Evolutionary conservation across 176 grass and related monocot genomes (phyloP).

Genomic region (Carex cristatella): DNA sequence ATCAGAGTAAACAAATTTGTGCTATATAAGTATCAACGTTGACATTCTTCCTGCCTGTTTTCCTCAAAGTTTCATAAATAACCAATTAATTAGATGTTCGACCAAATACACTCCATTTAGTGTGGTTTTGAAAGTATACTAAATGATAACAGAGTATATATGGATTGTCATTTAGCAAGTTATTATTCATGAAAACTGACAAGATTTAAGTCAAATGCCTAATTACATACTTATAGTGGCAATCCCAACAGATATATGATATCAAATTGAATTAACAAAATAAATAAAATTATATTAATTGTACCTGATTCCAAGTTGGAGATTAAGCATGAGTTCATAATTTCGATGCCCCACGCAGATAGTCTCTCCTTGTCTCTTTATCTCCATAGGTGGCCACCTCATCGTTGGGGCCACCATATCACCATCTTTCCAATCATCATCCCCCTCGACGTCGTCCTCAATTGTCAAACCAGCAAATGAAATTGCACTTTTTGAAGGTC

Average conservation of each 20-base stretch:
- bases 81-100: neutral
- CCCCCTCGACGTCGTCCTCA: slow-evolving; percentile 22
- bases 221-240: too few relatives aligned
- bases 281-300: too few relatives aligned
- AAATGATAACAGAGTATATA: neutral
- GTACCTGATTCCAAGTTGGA: slow-evolving; percentile 96
- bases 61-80: neutral
- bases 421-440: slow-evolving; percentile 8
- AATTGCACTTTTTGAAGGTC: slow-evolving; percentile 20
- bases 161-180: neutral
- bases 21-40: neutral
- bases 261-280: too few relatives aligned
- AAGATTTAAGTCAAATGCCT: neutral
- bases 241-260: too few relatives aligned
- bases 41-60: neutral
- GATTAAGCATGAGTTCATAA: slow-evolving; percentile 94
- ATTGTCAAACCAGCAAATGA: slow-evolving; percentile 8
- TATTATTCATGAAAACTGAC: neutral
- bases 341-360: slow-evolving; percentile 86
- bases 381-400: slow-evolving; percentile 43
- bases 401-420: slow-evolving; percentile 22
- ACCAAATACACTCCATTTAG: neutral
- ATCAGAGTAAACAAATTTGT: neutral
- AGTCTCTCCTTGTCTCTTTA: slow-evolving; percentile 71
- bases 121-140: neutral